Percentiles rank a stretch among this genome's conserved stretches.
Conservation (phyloP, 2,329 filamentous ascomycete species). For the Incumbomyces lentus region DNA sequence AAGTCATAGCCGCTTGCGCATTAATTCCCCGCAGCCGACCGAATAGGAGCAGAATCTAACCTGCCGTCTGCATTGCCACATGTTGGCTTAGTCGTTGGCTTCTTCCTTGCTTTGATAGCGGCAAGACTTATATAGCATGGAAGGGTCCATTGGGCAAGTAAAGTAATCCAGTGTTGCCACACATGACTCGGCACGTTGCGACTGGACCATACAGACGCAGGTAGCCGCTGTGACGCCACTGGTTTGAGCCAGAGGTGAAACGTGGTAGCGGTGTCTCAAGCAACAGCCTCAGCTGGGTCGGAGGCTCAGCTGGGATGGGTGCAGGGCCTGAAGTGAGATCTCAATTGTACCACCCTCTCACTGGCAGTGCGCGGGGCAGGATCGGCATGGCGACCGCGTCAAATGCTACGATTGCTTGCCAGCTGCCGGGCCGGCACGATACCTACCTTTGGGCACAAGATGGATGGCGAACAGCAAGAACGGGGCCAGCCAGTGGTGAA, state of each 20-base stretch:
- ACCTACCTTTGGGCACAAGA: neutral
- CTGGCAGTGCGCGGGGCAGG: too few relatives aligned
- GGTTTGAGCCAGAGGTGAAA: neutral
- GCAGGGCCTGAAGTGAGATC: neutral
- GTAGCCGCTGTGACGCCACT: slow-evolving; percentile 1
- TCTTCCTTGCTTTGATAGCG: neutral
- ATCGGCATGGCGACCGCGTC: slow-evolving; percentile 2
- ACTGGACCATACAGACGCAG: slow-evolving; percentile 1
- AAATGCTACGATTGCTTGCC: neutral
- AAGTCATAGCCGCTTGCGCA: neutral
- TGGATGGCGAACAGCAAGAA: neutral
- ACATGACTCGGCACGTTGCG: neutral
- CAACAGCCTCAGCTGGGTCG: slow-evolving; percentile 2
- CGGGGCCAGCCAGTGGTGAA: neutral
- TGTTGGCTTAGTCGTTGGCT: too few relatives aligned
- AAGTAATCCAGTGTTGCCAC: neutral
- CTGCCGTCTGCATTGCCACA: neutral
- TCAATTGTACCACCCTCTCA: too few relatives aligned
- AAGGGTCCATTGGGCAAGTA: too few relatives aligned
- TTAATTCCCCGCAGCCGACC: slow-evolving; percentile 1
- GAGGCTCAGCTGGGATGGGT: neutral
- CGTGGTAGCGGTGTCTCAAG: neutral
- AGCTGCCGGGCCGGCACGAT: slow-evolving; percentile 4
- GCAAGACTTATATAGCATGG: neutral
- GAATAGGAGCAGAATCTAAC: neutral